Evolutionary conservation across 1,284 basidiomycete genomes (phyloP).

Genomic region (Puccinia brachypodii): DNA sequence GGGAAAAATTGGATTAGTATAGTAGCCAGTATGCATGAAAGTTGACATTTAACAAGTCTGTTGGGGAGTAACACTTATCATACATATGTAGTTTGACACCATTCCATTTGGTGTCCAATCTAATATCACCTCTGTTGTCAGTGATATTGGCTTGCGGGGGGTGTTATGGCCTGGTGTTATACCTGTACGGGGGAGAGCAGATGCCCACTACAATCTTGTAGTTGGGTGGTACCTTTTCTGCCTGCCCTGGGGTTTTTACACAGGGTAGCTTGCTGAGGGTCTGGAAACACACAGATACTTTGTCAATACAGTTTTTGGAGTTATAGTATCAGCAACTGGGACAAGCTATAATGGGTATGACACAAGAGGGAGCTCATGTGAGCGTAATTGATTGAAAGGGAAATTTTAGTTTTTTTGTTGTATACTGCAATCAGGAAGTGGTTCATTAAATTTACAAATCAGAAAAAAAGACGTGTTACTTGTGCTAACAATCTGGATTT

Average conservation of each 20-base stretch:
- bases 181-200: neutral
- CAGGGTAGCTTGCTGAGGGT: conserved; percentile 81
- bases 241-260: neutral
- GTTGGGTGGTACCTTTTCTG: neutral
- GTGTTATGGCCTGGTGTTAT: neutral
- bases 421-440: conserved; percentile 94
- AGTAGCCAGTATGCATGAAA: neutral
- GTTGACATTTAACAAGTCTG: neutral
- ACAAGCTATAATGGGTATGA: neutral
- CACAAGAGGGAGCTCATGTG: conserved; percentile 68
- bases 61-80: neutral
- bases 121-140: neutral
- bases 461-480: conserved; percentile 35
- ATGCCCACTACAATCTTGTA: neutral
- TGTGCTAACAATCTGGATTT: conserved; percentile 78
- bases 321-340: neutral
- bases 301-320: conserved; percentile 61
- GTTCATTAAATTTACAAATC: conserved; percentile 48
- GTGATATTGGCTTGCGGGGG: neutral
- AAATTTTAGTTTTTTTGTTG: conserved; percentile 94
- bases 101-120: neutral
- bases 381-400: conserved; percentile 87
- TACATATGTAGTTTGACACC: neutral
- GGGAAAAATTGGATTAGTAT: neutral
- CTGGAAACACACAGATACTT: conserved; percentile 92